Percentiles rank a stretch among this genome's conserved stretches.
Conservation (phyloP, 345 rosid genomes). For the Linum lewisii region DNA sequence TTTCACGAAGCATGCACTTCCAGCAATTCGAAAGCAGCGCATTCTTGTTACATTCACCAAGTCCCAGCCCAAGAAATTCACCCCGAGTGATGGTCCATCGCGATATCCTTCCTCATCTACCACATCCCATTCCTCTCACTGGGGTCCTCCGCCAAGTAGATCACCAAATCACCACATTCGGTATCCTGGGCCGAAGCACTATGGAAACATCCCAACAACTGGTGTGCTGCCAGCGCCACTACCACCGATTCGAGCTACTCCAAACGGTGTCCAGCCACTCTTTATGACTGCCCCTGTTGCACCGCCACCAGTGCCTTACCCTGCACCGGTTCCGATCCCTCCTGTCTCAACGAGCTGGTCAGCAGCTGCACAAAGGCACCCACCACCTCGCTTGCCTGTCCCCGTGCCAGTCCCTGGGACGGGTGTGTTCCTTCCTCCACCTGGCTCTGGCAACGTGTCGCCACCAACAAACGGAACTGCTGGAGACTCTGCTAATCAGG, state of each 20-base stretch:
- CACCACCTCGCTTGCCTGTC: conserved; percentile 36
- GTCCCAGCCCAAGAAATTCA: conserved; percentile 43
- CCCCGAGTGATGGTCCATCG: conserved; percentile 18
- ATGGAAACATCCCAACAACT: conserved; percentile 30
- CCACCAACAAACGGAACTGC: conserved; percentile 16
- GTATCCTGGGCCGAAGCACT: conserved; percentile 49
- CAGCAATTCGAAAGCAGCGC: conserved; percentile 52
- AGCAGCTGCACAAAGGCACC: conserved; percentile 51
- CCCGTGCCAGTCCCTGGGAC: conserved; percentile 60
- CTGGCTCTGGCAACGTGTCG: too few species aligned
- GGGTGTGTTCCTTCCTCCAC: conserved; percentile 94
- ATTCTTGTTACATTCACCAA: conserved; percentile 67
- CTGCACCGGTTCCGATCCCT: conserved; percentile 49
- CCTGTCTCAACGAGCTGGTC: conserved; percentile 56
- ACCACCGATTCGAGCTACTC: conserved; percentile 42
- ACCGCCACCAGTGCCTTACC: conserved; percentile 48
- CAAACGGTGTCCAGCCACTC: conserved; percentile 46
- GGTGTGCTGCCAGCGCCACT: conserved; percentile 46
- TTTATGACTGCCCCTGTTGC: conserved; percentile 39
- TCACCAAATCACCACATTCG: conserved; percentile 45
- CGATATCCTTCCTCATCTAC: conserved; percentile 23
- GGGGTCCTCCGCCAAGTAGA: conserved; percentile 54
- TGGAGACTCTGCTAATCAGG: conserved; percentile 14
- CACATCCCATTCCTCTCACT: conserved; percentile 31
- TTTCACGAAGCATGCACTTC: conserved; percentile 66